Evolutionary conservation across 129 eudicot species (phyloP).

Genomic region (Apium graveolens): DNA sequence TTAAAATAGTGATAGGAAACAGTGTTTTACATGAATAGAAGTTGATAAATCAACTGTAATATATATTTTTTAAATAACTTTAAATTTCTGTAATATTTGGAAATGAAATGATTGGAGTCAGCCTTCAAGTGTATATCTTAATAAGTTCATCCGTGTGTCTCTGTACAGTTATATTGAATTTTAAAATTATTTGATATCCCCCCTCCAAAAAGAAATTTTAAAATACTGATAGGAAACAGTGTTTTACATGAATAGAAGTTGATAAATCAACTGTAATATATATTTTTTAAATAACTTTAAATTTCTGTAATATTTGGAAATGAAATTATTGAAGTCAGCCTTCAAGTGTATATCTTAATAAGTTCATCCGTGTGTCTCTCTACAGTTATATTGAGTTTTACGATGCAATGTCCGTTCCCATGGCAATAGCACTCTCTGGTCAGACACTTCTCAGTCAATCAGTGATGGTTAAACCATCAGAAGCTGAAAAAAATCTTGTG

Average conservation of each 20-base stretch:
- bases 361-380: not conserved
- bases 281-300: too few species aligned
- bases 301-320: too few species aligned
- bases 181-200: too few species aligned
- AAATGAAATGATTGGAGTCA: not conserved
- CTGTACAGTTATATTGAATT: too few species aligned
- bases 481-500: constrained; percentile 93
- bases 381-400: constrained; percentile 85
- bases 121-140: too few species aligned
- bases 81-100: not conserved
- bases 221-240: too few species aligned
- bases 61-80: too few species aligned
- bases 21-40: not conserved
- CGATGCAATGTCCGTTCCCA: constrained; percentile 91
- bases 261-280: too few species aligned
- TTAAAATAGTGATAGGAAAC: not conserved
- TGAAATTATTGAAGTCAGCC: not conserved
- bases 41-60: not conserved
- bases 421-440: constrained; percentile 96
- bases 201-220: too few species aligned
- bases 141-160: too few species aligned
- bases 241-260: too few species aligned
- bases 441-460: constrained; percentile 85
- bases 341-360: constrained; percentile 3
- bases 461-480: constrained; percentile 96